A percentile compares a stretch with the other conserved stretches of the same genome.
These are phyloP conservation scores for Hygrocybe punicea DNA, from an alignment of 768 basidiomycete species.

Conservation along the genomic window DNA sequence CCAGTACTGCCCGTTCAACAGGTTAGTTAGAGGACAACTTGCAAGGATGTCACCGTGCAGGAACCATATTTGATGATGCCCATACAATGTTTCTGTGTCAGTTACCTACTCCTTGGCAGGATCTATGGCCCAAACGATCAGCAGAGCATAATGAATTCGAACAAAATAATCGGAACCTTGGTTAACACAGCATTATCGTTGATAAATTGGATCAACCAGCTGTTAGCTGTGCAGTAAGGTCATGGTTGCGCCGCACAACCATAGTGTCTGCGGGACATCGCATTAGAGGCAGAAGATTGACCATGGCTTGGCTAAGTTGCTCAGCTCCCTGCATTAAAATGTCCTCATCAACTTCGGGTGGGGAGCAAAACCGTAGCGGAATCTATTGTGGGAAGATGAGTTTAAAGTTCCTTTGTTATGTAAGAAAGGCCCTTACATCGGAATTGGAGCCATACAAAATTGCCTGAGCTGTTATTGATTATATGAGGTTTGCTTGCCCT, in stretches of 20 bases:
- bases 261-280: slow-evolving; percentile 47
- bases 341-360: slow-evolving; percentile 74
- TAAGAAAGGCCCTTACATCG: slow-evolving; percentile 42
- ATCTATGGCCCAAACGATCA: no score
- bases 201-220: no score
- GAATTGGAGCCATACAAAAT: slow-evolving; percentile 71
- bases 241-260: no score
- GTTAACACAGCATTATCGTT: no score
- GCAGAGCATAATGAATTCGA: no score
- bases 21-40: slow-evolving; percentile 20
- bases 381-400: slow-evolving; percentile 43
- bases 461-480: slow-evolving; percentile 78
- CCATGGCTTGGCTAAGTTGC: slow-evolving; percentile 64
- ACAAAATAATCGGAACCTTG: no score
- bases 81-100: slow-evolving; percentile 85
- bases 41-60: slow-evolving; percentile 67
- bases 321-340: slow-evolving; percentile 77
- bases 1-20: slow-evolving; percentile 41
- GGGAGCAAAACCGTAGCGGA: slow-evolving; percentile 75
- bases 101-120: no score
- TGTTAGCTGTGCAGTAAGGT: no score
- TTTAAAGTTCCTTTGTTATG: not conserved
- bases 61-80: slow-evolving; percentile 79
- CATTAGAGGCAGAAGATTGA: slow-evolving; percentile 80
- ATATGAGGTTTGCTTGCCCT: slow-evolving; percentile 64